Conservation (phyloP, 2,329 filamentous ascomycete species). For the Talaromyces sp. region DNA sequence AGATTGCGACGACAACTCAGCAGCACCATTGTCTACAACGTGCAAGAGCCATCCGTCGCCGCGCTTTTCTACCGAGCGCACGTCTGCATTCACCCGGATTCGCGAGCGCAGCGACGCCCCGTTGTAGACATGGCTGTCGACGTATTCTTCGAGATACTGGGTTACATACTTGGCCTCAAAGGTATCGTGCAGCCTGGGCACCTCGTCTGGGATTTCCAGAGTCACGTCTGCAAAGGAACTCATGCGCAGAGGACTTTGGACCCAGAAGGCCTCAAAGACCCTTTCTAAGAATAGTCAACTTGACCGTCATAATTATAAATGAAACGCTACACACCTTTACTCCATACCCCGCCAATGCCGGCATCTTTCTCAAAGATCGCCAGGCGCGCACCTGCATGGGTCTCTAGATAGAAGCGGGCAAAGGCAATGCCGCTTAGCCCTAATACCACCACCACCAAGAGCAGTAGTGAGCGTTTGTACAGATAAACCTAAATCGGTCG, state of each 20-base stretch:
- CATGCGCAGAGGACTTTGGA: conserved; percentile 6
- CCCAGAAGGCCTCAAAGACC: conserved; percentile 5
- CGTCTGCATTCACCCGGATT: not conserved
- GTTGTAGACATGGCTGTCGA: conserved; percentile 3
- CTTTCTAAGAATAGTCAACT: not conserved
- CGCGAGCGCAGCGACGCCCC: not conserved
- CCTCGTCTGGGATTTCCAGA: conserved; percentile 1
- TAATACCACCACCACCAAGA: not conserved
- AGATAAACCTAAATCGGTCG: not conserved
- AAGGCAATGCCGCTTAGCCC: conserved; percentile 4
- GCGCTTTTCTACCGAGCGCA: conserved; percentile 2
- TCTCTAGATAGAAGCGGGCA: conserved; percentile 3
- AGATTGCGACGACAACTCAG: not conserved
- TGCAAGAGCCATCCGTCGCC: conserved; percentile 1
- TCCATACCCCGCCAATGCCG: conserved; percentile 3
- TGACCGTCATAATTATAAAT: too few relatives aligned
- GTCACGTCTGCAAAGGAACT: conserved; percentile 4
- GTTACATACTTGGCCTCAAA: conserved; percentile 4
- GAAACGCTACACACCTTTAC: not conserved
- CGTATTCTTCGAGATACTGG: conserved; percentile 3
- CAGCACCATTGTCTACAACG: not conserved
- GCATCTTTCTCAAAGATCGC: conserved; percentile 2
- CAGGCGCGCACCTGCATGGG: not conserved
- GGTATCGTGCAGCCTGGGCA: not conserved
- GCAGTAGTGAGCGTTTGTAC: not conserved